phyloP scores from a whole-genome alignment of 768 basidiomycete species.

The Hericium erinaceus region DNA sequence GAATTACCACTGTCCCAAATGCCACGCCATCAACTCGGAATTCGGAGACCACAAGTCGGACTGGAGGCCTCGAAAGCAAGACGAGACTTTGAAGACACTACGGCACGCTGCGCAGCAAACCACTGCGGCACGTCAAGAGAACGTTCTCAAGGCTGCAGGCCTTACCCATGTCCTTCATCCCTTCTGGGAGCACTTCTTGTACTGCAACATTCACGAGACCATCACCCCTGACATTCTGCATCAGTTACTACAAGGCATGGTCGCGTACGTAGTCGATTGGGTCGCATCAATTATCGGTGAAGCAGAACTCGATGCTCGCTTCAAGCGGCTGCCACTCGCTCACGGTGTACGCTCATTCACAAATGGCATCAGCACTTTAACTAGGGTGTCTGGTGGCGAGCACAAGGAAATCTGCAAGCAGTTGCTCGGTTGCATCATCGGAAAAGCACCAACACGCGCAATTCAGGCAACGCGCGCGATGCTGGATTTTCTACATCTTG shows the following conservation, averaged over 20 bases:
- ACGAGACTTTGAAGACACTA: too few relatives aligned
- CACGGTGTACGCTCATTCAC: conserved; percentile 30
- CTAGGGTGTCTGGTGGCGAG: conserved; percentile 37
- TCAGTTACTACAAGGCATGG: conserved; percentile 38
- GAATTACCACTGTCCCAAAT: conserved; percentile 10
- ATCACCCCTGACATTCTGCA: conserved; percentile 36
- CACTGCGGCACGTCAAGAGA: background rate
- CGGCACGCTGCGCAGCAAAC: too few relatives aligned
- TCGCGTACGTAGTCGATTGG: conserved; percentile 33
- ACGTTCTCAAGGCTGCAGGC: conserved; percentile 5
- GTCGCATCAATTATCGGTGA: conserved; percentile 2
- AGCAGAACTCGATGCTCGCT: conserved; percentile 30
- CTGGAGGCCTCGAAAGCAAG: too few relatives aligned
- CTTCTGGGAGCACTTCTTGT: conserved; percentile 26
- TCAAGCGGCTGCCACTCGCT: conserved; percentile 22
- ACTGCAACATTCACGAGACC: conserved; percentile 25
- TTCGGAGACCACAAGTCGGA: too few relatives aligned
- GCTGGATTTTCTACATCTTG: conserved; percentile 31
- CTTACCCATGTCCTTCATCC: conserved; percentile 17
- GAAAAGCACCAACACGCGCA: background rate
- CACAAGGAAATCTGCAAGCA: conserved; percentile 25
- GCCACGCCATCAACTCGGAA: too few relatives aligned
- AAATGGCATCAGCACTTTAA: conserved; percentile 30
- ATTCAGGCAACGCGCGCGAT: background rate
- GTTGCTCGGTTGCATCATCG: conserved; percentile 4